Base-by-base conservation (phyloP, 2,329 filamentous ascomycete species). In the Dactylellina drechsleri region DNA sequence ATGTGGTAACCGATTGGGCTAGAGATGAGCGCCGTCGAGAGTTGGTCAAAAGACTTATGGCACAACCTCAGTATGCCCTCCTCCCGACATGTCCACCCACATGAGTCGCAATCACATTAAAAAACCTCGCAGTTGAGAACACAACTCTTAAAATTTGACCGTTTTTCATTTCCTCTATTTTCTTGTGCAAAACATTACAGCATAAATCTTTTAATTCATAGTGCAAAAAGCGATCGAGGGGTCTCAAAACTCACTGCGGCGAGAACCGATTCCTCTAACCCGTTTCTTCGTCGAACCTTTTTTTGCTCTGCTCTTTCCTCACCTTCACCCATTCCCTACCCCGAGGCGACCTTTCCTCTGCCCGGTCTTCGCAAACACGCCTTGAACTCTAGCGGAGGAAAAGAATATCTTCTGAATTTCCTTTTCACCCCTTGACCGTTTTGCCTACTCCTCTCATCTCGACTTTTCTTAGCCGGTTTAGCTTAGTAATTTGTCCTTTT, bases 61-160 rank as follows among this genome's bases (percentile, higher is more conserved):
- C 62, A 7, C 49, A 66, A n/a, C 62, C 49, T n/a, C 70, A 66
- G 23, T 67, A 74, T 43, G n/a, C 49, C 1, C 62, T 74, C 40
- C 70, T 45, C 43, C 70, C 70, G 5, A 74, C 70, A 3, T 74
- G 70, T 28, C 70, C 70, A 45, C 59, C 70, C 10, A 74, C 70
- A 7, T 74, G 57, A 72, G 50, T 7, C 50, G 26, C 13, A 26
- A 59, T 28, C 16, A 10, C 36, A 28, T 28, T 7, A 7, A 36
- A 36, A 36, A 10, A 7, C n/a, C n/a, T 36, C 23, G 31, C 6
- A 5, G 31, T 36, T 10, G 10, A 36, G 31, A 36, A 61, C 16
- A 52, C 36, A 26, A 26, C 43, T 58, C 65, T 47, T 26, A 52
- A 40, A 64, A 28, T 50, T 16, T 45, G 40, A 50, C 36, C 56